phyloP scores from a whole-genome alignment of 1,139 yeast genomes.

The Hyphopichia pseudoburtonii region DNA sequence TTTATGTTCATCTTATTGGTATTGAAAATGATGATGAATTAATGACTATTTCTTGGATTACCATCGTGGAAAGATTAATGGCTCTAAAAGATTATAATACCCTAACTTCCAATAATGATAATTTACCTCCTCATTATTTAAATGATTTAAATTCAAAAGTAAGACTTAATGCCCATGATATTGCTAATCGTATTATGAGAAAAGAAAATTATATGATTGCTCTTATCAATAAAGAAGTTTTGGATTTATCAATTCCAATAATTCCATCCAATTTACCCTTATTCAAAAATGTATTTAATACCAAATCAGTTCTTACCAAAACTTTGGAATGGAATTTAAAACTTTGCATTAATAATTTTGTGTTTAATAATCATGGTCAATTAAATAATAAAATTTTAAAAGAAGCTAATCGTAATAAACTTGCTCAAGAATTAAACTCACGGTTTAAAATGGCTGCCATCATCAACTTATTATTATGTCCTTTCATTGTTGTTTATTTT shows the following conservation, averaged over 20 bases:
- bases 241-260: conserved; percentile 52
- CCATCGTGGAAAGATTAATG: conserved; percentile 77
- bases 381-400: conserved; percentile 72
- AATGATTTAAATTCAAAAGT: conserved; percentile 69
- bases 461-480: conserved; percentile 77
- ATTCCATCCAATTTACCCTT: conserved; percentile 23
- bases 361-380: conserved; percentile 83
- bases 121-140: conserved; percentile 23
- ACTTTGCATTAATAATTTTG: conserved; percentile 81
- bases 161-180: conserved; percentile 85
- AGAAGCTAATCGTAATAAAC: conserved; percentile 64
- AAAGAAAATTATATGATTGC: conserved; percentile 93
- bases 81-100: conserved; percentile 79
- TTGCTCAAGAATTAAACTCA: conserved; percentile 70
- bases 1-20: conserved; percentile 64
- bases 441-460: conserved; percentile 87
- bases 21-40: conserved; percentile 73
- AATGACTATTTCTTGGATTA: conserved; percentile 92
- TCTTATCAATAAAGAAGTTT: conserved; percentile 71
- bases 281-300: conserved; percentile 28
- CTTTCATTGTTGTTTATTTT: conserved; percentile 81
- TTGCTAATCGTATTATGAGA: conserved; percentile 94
- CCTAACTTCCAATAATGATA: conserved; percentile 48
- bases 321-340: conserved; percentile 94
- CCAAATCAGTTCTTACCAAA: conserved; percentile 60